Conservation (phyloP, 495 filamentous ascomycete genomes). For the Clohesyomyces aquaticus region DNA sequence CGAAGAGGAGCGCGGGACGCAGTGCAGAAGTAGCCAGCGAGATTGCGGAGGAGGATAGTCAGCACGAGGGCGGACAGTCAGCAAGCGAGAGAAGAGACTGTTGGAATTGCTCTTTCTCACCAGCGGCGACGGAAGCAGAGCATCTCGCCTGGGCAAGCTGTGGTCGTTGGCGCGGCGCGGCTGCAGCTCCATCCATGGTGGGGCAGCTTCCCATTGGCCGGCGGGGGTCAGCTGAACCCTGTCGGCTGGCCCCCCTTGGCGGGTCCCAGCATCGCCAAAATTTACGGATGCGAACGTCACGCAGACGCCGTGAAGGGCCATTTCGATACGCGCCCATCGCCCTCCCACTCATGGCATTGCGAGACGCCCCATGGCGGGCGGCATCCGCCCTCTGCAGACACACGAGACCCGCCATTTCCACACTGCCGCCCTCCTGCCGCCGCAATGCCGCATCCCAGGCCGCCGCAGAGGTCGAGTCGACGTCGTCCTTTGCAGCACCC, state of each 20-base stretch:
- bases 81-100: no score
- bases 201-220: no score
- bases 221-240: constrained; percentile 6
- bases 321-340: neutral
- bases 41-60: no score
- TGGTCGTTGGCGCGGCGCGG: no score
- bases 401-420: constrained; percentile 12
- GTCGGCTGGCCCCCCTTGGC: neutral
- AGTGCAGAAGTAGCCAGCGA: neutral
- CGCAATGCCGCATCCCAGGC: constrained; percentile 42
- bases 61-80: no score
- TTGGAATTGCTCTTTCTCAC: no score
- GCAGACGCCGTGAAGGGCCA: neutral
- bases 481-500: constrained; percentile 49
- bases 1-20: neutral
- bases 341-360: constrained; percentile 34
- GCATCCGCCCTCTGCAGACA: constrained; percentile 20
- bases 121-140: no score
- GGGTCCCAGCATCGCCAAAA: neutral
- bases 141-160: no score
- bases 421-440: constrained; percentile 17
- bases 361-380: constrained; percentile 31
- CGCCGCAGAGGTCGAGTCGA: constrained; percentile 40
- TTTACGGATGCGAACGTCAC: constrained; percentile 1
- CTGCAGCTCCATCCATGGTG: no score